Percentiles rank a stretch among this genome's conserved stretches.
phyloP scores from a whole-genome alignment of 2,329 filamentous ascomycete species.

The Trichoderma sp. region DNA sequence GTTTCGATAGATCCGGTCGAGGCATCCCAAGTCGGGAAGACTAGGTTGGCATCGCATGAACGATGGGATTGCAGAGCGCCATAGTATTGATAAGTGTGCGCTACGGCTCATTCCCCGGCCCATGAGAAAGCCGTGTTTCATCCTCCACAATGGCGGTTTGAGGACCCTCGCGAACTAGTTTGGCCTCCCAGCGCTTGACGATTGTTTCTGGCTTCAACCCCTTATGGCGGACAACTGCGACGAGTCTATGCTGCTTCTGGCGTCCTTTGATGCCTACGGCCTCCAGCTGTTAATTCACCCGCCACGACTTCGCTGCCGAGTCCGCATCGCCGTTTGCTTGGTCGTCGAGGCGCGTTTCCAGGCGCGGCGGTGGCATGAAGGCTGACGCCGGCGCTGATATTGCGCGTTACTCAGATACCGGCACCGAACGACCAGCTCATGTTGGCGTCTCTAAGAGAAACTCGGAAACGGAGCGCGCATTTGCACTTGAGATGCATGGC shows the following conservation, averaged over 20 bases:
- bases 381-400: neutral
- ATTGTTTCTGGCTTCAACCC: slow-evolving; percentile 7
- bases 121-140: slow-evolving; percentile 27
- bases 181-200: slow-evolving; percentile 15
- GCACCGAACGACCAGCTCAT: neutral
- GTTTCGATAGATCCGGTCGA: slow-evolving; percentile 21
- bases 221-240: slow-evolving; percentile 6
- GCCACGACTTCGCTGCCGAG: neutral
- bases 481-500: neutral
- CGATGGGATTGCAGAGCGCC: slow-evolving; percentile 2
- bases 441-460: neutral
- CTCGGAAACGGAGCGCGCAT: neutral
- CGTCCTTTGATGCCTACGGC: slow-evolving; percentile 1
- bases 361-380: slow-evolving; percentile 5
- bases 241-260: neutral
- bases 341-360: neutral
- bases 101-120: slow-evolving; percentile 12
- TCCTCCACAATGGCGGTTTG: slow-evolving; percentile 27
- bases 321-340: neutral
- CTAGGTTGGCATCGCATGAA: slow-evolving; percentile 7
- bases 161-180: slow-evolving; percentile 9
- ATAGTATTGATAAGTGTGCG: slow-evolving; percentile 5
- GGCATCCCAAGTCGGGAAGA: slow-evolving; percentile 8
- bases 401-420: slow-evolving; percentile 11
- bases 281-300: slow-evolving; percentile 3